Percentiles rank a stretch among this genome's conserved stretches.
These are phyloP conservation scores for Monosporascus sp. DNA, from an alignment of 2,329 filamentous ascomycete species.

Conservation along the genomic window DNA sequence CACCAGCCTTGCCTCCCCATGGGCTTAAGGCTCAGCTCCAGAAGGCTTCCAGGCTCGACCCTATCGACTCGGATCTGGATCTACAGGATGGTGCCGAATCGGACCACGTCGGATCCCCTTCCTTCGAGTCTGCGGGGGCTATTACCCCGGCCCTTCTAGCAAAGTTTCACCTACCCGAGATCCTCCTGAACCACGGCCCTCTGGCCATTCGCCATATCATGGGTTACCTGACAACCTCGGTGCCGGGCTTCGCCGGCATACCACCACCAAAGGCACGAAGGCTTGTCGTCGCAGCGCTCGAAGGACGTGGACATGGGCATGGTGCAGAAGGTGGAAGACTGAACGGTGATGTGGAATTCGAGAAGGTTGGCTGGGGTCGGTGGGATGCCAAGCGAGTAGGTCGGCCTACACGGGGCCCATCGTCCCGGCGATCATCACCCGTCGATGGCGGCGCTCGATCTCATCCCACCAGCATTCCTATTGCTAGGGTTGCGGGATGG, in stretches of 20 bases:
- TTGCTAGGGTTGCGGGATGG: slow-evolving; percentile 40
- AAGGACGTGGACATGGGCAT: slow-evolving; percentile 60
- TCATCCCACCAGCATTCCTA: slow-evolving; percentile 51
- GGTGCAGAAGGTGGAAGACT: slow-evolving; percentile 54
- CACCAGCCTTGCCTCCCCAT: slow-evolving; percentile 77
- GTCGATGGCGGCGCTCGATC: slow-evolving; percentile 35
- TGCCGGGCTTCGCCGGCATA: slow-evolving; percentile 87
- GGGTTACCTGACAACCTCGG: slow-evolving; percentile 85
- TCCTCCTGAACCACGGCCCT: slow-evolving; percentile 83
- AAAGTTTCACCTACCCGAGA: slow-evolving; percentile 83
- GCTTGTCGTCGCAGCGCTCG: slow-evolving; percentile 85
- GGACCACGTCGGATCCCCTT: slow-evolving; percentile 39
- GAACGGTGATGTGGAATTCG: slow-evolving; percentile 73
- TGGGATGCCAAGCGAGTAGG: slow-evolving; percentile 82
- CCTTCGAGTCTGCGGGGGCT: slow-evolving; percentile 67
- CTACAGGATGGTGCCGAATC: slow-evolving; percentile 63
- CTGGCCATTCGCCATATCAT: slow-evolving; percentile 93
- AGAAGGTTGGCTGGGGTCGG: slow-evolving; percentile 95
- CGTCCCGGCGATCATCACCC: slow-evolving; percentile 35
- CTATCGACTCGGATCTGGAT: slow-evolving; percentile 82
- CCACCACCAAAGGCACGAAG: slow-evolving; percentile 85
- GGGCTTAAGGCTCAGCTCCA: slow-evolving; percentile 66
- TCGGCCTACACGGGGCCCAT: slow-evolving; percentile 44
- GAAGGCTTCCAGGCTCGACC: slow-evolving; percentile 49
- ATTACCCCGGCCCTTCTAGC: slow-evolving; percentile 85